Evolutionary conservation across 1,284 basidiomycete species (phyloP).

Genomic region (Chondrostereum purpureum): DNA sequence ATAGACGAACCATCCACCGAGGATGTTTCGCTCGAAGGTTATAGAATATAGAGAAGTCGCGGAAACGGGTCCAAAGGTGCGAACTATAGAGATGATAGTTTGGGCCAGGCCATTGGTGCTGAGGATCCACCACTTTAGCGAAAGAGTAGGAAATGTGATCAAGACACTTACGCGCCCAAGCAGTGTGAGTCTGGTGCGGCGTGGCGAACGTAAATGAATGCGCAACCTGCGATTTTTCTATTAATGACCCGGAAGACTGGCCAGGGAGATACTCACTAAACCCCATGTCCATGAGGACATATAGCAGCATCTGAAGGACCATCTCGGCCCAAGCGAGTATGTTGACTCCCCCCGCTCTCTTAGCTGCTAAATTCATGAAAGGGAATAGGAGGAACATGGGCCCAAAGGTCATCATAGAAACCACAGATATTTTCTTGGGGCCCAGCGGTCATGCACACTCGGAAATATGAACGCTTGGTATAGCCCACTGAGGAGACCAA

Average conservation of each 20-base stretch:
- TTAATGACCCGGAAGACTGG: no score
- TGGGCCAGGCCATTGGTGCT: background rate
- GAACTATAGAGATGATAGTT: no score
- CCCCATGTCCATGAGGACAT: background rate
- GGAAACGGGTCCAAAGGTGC: background rate
- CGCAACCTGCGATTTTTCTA: no score
- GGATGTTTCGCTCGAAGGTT: no score
- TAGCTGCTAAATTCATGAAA: no score
- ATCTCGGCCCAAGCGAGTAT: no score
- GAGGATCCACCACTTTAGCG: background rate
- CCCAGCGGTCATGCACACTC: conserved; percentile 19
- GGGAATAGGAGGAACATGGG: no score
- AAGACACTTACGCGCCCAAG: background rate
- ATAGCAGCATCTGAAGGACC: no score
- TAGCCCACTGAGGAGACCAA: conserved; percentile 20
- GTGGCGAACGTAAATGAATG: background rate
- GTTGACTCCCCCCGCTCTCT: no score
- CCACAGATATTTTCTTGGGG: conserved; percentile 18
- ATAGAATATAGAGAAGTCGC: background rate
- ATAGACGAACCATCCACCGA: background rate
- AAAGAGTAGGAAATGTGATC: background rate
- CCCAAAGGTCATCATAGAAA: conserved; percentile 14
- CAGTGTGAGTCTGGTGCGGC: background rate
- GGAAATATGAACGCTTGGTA: conserved; percentile 22
- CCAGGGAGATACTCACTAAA: background rate